A percentile compares a stretch with the other conserved stretches of the same genome.
These are phyloP conservation scores for Serendipita sp. DNA, from an alignment of 768 basidiomycete genomes.

Conservation along the genomic window DNA sequence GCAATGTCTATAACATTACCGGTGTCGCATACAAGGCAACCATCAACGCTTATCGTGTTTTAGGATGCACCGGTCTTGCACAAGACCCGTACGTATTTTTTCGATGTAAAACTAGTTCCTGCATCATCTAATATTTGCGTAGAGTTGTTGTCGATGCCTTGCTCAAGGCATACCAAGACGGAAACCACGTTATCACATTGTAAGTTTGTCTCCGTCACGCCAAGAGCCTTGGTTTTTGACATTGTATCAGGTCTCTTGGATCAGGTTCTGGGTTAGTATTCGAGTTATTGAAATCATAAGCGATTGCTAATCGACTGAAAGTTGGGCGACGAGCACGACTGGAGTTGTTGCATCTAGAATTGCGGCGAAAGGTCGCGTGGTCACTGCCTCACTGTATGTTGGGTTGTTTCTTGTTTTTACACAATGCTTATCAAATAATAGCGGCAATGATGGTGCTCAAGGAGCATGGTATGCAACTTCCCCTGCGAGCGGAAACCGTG, in stretches of 20 bases:
- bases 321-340: not conserved
- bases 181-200: slow-evolving; percentile 22
- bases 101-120: slow-evolving; percentile 14
- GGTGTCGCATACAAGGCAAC: slow-evolving; percentile 23
- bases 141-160: slow-evolving; percentile 6
- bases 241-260: not conserved
- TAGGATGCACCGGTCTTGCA: slow-evolving; percentile 12
- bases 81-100: not conserved
- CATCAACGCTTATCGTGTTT: slow-evolving; percentile 18
- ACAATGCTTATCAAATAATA: not conserved
- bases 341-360: slow-evolving; percentile 7
- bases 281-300: not conserved
- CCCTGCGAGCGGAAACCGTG: not conserved
- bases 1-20: slow-evolving; percentile 20
- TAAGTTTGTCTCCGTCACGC: slow-evolving; percentile 12
- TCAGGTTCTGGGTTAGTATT: not conserved
- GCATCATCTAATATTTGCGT: not conserved
- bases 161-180: slow-evolving; percentile 13
- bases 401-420: not conserved
- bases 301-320: not conserved
- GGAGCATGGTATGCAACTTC: slow-evolving; percentile 4
- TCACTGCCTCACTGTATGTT: slow-evolving; percentile 1
- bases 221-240: not conserved
- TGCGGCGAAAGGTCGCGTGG: slow-evolving; percentile 5
- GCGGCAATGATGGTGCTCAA: not conserved